These are phyloP conservation scores for Ilex asprella DNA, from an alignment of 257 asterid species.

Conservation along the genomic window DNA sequence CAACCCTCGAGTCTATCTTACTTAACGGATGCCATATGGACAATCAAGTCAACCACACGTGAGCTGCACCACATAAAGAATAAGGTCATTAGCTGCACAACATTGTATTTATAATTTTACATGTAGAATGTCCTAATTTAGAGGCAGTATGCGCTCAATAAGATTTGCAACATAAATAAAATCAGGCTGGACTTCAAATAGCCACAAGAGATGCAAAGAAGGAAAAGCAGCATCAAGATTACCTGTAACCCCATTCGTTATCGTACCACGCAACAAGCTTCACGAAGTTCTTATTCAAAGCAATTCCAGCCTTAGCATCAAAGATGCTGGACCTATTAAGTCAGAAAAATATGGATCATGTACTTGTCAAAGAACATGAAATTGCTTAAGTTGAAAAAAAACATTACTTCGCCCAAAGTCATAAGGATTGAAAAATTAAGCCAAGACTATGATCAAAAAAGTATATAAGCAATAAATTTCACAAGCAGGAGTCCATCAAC, in stretches of 20 bases:
- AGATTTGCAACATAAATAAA: neutral
- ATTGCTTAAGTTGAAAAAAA: too few species aligned
- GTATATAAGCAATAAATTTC: too few species aligned
- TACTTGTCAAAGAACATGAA: neutral
- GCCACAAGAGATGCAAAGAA: neutral
- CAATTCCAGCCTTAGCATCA: slow-evolving; percentile 13
- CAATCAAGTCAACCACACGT: neutral
- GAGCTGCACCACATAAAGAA: neutral
- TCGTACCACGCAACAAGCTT: slow-evolving; percentile 7
- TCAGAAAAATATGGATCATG: neutral
- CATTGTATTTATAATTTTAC: neutral
- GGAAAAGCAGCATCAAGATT: slow-evolving; percentile 5
- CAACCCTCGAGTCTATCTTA: neutral
- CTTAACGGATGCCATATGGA: neutral
- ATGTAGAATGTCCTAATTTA: neutral
- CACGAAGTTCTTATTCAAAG: neutral
- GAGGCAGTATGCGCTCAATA: neutral
- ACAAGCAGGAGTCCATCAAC: too few species aligned
- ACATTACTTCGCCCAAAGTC: too few species aligned
- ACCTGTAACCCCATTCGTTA: slow-evolving; percentile 97
- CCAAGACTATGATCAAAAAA: too few species aligned
- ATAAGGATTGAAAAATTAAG: too few species aligned
- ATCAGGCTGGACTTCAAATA: too few species aligned
- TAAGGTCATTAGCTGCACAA: too few species aligned
- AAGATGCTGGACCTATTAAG: slow-evolving; percentile 74